These are phyloP conservation scores for Pichia sp. DNA, from an alignment of 1,139 yeast genomes.

Conservation along the genomic window DNA sequence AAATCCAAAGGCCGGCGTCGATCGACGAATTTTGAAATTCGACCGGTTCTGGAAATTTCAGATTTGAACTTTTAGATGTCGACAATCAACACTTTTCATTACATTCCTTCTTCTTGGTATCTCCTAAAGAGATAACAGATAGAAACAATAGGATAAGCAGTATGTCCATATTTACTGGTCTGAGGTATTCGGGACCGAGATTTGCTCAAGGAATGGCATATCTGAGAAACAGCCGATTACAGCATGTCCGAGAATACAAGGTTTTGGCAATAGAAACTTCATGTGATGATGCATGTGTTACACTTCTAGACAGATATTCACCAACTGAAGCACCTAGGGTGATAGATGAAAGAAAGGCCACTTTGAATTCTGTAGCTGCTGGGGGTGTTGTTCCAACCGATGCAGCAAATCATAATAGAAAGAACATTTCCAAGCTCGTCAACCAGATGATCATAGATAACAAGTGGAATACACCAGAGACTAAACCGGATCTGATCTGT, in stretches of 20 bases:
- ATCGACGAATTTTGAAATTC: background rate
- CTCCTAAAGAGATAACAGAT: too few relatives aligned
- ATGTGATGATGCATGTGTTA: conserved; percentile 94
- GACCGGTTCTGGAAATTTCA: background rate
- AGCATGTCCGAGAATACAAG: conserved; percentile 38
- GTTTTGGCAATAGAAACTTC: conserved; percentile 90
- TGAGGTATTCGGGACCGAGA: background rate
- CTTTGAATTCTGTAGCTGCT: conserved; percentile 59
- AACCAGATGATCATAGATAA: conserved; percentile 35
- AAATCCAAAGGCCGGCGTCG: background rate
- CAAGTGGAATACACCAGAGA: conserved; percentile 32
- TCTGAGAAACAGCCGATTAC: background rate
- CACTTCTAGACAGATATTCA: conserved; percentile 56
- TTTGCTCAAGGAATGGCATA: background rate
- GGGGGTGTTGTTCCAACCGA: conserved; percentile 93
- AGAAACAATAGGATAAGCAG: too few relatives aligned
- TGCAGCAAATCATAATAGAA: conserved; percentile 80
- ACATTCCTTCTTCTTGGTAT: too few relatives aligned
- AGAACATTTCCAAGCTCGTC: conserved; percentile 47
- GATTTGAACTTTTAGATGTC: too few relatives aligned
- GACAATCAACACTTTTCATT: too few relatives aligned
- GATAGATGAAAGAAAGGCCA: conserved; percentile 59
- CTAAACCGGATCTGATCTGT: conserved; percentile 69
- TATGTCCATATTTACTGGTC: background rate
- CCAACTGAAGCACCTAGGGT: conserved; percentile 44